Base-by-base conservation (phyloP, 164 flowering plant genomes). In the Aristolochia californica region DNA sequence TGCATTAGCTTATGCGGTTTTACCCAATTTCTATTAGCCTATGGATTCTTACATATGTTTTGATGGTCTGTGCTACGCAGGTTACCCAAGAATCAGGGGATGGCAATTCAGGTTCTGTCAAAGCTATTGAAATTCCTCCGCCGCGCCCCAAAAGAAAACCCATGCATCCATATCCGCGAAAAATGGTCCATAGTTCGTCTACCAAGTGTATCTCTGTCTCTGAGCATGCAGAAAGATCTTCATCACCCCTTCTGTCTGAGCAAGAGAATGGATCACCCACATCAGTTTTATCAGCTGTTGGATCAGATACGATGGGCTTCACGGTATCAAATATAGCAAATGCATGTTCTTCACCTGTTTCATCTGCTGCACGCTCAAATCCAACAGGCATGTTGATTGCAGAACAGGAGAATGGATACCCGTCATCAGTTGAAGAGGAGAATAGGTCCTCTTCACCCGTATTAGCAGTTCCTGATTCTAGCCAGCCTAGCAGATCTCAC, bases 71-170 rank as follows among this genome's bases (percentile, higher is more conserved):
- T 50, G 13, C 11, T 21, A 52, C 62, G 43, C 63, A 87, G 95
- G 82, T 84, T 50, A 75, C 66, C 22, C 77, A 79, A 21, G 87
- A 86, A 24, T 76, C 91, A 24, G 63, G 26, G 57, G 67, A 50
- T 27, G 61, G 62, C 50, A 66, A 48, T 43, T 74, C 66, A 26
- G 65, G 64, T 48, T 65, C 82, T 18, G 61, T 52, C 22, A 69
- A 78, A 43, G 75, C 86, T n/a, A 74, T 84, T 63, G 94, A 84
- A 62, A 85, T 88, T 57, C 96, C 96, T 28, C 96, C 96, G 47
- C 96, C 96, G 56, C 74, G 97, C 16, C 97, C 97, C 1, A 88
- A 88, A 60, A 78, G 87, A 62, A 88, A 86, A 56, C 94, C 94
- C 4, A 52, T 71, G 66, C 97, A 86, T 66, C 94, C 97, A 50